Base-by-base conservation (phyloP, 139 green algal species). In the Picochlorum sp. region DNA sequence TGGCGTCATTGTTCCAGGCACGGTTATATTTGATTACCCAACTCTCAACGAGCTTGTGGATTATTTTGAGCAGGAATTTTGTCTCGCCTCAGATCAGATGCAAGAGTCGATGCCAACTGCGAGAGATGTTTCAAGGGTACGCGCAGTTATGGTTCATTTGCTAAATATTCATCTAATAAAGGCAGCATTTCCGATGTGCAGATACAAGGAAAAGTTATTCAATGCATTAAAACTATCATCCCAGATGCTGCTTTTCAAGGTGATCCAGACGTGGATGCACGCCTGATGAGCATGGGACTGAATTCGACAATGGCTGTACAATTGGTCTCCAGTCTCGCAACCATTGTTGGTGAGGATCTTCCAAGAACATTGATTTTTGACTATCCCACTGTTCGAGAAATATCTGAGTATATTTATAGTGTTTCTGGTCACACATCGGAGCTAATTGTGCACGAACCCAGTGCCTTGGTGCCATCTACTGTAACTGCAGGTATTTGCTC, bases 21-120 rank as follows among this genome's bases (percentile, higher is more conserved):
- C 85, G 0, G 58, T 89, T 2, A 62, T 80, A 23, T 87, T 90
- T 71, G 85, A 91, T 30, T 76, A 76, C 34, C 70, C 70, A 28
- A 61, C 57, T 18, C 18, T 64, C 6, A 23, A 20, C 2, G 69
- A 76, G 6, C 66, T 76, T 6, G 62, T 50, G 1, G 56, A n/a
- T 6, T 76, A 60, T 30, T 20, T 38, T 38, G 31, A 38, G 4
- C 5, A 38, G 31, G 31, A 38, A 4, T 38, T 9, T 2, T n/a
- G 3, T 28, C 24, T 28, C 24, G 24, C 2, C 2, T 28, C 24
- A 3, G 50, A 57, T 24, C 50, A 24, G 23, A 10, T 45, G 50
- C 7, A 9, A 24, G 50, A 45, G 8, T 26, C 50, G 8, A 26
- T 26, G 50, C 50, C 3, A 57, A 26, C 50, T 11, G 50, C 8